These are phyloP conservation scores for Helianthus tuberosus DNA, from an alignment of 129 eudicot species.

Conservation along the genomic window DNA sequence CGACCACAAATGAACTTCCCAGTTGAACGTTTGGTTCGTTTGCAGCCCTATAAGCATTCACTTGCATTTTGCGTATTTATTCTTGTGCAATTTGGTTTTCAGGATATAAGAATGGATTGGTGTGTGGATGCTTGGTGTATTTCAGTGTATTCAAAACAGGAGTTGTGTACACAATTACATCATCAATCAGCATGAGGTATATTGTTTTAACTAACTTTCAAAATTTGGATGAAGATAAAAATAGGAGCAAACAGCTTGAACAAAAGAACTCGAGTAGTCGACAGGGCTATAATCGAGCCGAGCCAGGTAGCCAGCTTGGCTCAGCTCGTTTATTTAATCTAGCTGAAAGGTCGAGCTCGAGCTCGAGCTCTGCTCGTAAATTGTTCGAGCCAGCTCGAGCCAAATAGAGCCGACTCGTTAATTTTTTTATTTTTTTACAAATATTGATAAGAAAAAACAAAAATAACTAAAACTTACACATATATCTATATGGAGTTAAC, in stretches of 20 bases:
- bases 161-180: conserved; percentile 72
- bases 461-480: too few species aligned
- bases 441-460: too few species aligned
- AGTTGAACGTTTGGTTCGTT: too few species aligned
- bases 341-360: too few species aligned
- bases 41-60: not conserved
- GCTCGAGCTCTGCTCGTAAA: too few species aligned
- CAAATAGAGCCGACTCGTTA: too few species aligned
- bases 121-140: conserved; percentile 57
- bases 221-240: conserved; percentile 10
- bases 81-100: conserved; percentile 23
- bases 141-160: conserved; percentile 62
- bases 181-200: conserved; percentile 73
- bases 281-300: not conserved
- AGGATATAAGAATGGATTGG: conserved; percentile 63
- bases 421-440: too few species aligned
- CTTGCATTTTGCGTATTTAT: conserved; percentile 5
- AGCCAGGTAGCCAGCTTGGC: too few species aligned
- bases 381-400: too few species aligned
- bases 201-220: not conserved
- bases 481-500: too few species aligned
- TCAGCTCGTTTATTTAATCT: too few species aligned
- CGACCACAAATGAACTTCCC: too few species aligned
- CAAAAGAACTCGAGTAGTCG: not conserved
- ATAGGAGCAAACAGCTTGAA: conserved; percentile 4